Conservation (phyloP, 495 filamentous ascomycete species). For the Cercophora newfieldiana region DNA sequence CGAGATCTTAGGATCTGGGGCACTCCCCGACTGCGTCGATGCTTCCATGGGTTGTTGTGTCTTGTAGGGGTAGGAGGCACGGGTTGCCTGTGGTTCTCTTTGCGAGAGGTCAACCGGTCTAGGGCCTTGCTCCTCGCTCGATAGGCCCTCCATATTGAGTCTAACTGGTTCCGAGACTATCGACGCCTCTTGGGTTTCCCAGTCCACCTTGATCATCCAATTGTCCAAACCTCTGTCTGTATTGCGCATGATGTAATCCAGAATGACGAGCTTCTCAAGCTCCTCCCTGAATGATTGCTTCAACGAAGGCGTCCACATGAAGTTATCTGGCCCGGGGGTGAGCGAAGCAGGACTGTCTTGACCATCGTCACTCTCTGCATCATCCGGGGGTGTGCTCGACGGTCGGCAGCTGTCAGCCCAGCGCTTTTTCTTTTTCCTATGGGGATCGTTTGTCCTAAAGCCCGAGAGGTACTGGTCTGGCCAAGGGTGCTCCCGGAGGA, state of each 20-base stretch:
- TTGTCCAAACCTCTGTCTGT: slow-evolving; percentile 97
- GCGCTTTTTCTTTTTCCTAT: slow-evolving; percentile 64
- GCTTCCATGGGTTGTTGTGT: slow-evolving; percentile 84
- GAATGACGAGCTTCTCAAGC: slow-evolving; percentile 93
- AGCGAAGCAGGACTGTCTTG: slow-evolving; percentile 41
- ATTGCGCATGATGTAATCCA: slow-evolving; percentile 99
- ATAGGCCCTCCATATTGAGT: slow-evolving; percentile 52
- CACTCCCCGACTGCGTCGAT: slow-evolving; percentile 58
- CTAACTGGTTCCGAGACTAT: slow-evolving; percentile 82
- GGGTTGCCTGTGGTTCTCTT: slow-evolving; percentile 43
- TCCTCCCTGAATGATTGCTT: slow-evolving; percentile 94
- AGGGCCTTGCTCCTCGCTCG: slow-evolving; percentile 54
- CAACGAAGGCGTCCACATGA: slow-evolving; percentile 84
- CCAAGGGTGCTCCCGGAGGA: slow-evolving; percentile 94
- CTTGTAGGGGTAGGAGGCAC: slow-evolving; percentile 66
- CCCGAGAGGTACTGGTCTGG: slow-evolving; percentile 87
- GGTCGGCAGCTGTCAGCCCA: slow-evolving; percentile 90
- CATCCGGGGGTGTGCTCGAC: slow-evolving; percentile 59
- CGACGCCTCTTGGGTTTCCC: slow-evolving; percentile 74
- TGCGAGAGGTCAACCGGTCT: slow-evolving; percentile 58
- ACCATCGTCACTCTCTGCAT: slow-evolving; percentile 68
- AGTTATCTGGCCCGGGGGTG: slow-evolving; percentile 52
- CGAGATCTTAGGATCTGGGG: slow-evolving; percentile 62
- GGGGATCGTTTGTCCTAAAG: slow-evolving; percentile 69
- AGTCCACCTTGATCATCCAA: slow-evolving; percentile 99